Base-by-base conservation (phyloP, 2,329 filamentous ascomycete species). In the Fusarium napiforme region DNA sequence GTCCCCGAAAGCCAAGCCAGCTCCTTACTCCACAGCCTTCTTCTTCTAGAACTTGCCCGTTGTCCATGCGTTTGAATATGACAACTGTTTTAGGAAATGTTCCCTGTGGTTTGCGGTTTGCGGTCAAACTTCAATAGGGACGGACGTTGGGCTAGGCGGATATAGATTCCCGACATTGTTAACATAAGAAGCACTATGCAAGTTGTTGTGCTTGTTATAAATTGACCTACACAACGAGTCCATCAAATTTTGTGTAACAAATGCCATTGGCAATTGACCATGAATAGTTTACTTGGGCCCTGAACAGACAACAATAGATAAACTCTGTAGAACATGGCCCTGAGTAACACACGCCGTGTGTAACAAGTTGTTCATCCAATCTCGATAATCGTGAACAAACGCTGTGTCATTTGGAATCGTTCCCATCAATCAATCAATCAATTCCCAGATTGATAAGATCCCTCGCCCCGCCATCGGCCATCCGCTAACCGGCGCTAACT, bases 401-500 rank as follows among this genome's bases (percentile, higher is more conserved):
- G 57, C 49, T 60, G 45, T 71, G 71, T 60, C 58, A 64, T 73
- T 46, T 21, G 69, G 39, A 19, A n/a, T 53, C 26, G 26, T 39
- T 26, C 53, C 40, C 19, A 64, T 34, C 30, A 47, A 64, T 34
- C 42, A 47, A 46, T 46, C 30, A 34, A 34, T 34, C 12, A 34
- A 34, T 15, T 42, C 50, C 40, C 45, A 71, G 73, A 75, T 75
- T 75, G 73, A 75, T 74, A 72, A 75, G 73, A 75, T 75, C 49
- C 32, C 49, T 65, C 47, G 58, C 71, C 72, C 73, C 73, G 60
- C 70, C 67, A 75, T 75, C 70, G 64, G 73, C 69, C 67, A 60
- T 75, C 63, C 59, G 64, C 73, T 74, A 69, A 74, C 61, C 59
- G 67, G 56, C 73, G 70, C 73, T 75, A 75, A 74, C 39, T 39